Conservation (phyloP, 768 basidiomycete species). For the Kwoniella heveanensis region DNA sequence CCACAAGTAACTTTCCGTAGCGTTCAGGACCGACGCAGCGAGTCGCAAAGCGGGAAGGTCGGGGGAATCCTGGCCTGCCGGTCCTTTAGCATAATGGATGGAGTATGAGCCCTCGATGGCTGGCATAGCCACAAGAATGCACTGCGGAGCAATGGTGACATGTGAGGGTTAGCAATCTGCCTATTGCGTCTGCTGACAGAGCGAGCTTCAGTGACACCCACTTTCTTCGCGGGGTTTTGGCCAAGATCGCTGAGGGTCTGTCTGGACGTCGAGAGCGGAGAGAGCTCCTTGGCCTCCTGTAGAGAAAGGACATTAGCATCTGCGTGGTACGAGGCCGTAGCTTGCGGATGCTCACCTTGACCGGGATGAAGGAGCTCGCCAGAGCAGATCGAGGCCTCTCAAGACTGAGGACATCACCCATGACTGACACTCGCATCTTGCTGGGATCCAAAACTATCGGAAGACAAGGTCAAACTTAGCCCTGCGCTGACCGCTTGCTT, state of each 20-base stretch:
- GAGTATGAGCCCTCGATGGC: slow-evolving; percentile 93
- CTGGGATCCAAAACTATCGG: slow-evolving; percentile 76
- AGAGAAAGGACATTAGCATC: background rate
- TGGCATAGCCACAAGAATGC: slow-evolving; percentile 80
- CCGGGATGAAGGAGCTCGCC: slow-evolving; percentile 68
- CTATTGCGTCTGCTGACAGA: too few species aligned
- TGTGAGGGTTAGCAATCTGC: too few species aligned
- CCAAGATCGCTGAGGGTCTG: slow-evolving; percentile 77
- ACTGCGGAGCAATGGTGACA: slow-evolving; percentile 8
- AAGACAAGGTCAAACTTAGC: background rate
- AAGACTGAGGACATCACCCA: slow-evolving; percentile 77
- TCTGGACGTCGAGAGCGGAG: slow-evolving; percentile 67
- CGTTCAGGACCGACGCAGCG: slow-evolving; percentile 84
- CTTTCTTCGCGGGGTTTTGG: slow-evolving; percentile 70
- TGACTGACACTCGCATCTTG: slow-evolving; percentile 82
- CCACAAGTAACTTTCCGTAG: slow-evolving; percentile 93
- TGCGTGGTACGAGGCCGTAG: too few species aligned
- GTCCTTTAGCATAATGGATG: slow-evolving; percentile 73
- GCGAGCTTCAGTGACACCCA: slow-evolving; percentile 46
- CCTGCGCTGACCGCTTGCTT: too few species aligned
- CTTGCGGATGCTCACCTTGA: slow-evolving; percentile 72
- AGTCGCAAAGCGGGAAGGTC: slow-evolving; percentile 83
- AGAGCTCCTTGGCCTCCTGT: slow-evolving; percentile 58
- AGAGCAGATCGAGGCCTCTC: slow-evolving; percentile 73
- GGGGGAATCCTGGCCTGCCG: slow-evolving; percentile 75